Conservation (phyloP, 129 eudicot genomes). For the Saposhnikovia divaricata region DNA sequence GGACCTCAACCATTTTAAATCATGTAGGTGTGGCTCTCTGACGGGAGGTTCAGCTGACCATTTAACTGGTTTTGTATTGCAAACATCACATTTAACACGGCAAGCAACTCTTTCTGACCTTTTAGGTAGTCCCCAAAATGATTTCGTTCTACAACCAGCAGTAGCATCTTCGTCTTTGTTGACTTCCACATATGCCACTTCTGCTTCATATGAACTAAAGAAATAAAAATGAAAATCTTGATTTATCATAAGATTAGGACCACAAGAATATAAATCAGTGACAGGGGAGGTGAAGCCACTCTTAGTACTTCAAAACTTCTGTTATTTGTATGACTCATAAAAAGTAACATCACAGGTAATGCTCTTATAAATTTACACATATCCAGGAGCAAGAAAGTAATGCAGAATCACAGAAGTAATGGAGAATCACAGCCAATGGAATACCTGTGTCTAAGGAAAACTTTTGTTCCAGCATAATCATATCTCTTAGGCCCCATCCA, state of each 20-base stretch:
- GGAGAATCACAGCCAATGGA: not conserved
- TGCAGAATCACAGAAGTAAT: not conserved
- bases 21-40: slow-evolving; percentile 30
- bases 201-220: slow-evolving; percentile 87
- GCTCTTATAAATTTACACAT: not conserved
- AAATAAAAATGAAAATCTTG: not conserved
- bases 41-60: not conserved
- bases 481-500: slow-evolving; percentile 99
- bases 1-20: slow-evolving; percentile 62
- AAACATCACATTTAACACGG: slow-evolving; percentile 66
- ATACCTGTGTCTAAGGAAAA: slow-evolving; percentile 85
- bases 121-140: slow-evolving; percentile 38
- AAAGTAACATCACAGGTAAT: not conserved
- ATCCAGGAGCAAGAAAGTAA: not conserved
- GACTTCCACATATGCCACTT: slow-evolving; percentile 64
- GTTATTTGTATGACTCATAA: not conserved
- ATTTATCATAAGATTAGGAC: not conserved
- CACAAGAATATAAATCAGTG: not conserved
- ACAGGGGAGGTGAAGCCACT: not conserved
- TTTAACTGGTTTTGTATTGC: slow-evolving; percentile 25
- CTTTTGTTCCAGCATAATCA: slow-evolving; percentile 96
- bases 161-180: slow-evolving; percentile 43
- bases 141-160: slow-evolving; percentile 26
- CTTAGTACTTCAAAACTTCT: not conserved
- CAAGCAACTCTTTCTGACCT: slow-evolving; percentile 47